Conservation (phyloP, 768 basidiomycete species). For the Lyophyllum shimeji region DNA sequence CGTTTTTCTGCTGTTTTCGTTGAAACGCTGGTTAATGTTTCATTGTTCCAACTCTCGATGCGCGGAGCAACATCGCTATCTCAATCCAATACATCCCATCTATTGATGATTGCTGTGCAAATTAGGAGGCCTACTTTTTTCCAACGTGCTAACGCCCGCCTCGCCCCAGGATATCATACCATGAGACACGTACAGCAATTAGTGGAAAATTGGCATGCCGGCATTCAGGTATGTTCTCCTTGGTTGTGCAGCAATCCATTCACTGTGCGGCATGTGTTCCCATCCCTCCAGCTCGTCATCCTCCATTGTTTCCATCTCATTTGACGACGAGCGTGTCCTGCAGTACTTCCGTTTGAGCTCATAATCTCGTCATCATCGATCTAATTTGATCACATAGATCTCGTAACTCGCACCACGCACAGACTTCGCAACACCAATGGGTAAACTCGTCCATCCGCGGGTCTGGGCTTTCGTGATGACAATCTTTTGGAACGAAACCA, state of each 20-base stretch:
- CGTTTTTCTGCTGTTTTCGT: constrained; percentile 5
- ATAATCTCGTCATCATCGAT: neutral
- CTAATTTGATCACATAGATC: neutral
- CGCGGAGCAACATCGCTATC: neutral
- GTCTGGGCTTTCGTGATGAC: too few relatives aligned
- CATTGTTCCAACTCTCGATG: constrained; percentile 2
- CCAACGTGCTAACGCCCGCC: neutral
- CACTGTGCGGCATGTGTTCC: neutral
- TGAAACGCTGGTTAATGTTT: constrained; percentile 11
- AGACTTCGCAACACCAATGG: neutral
- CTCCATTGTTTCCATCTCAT: neutral
- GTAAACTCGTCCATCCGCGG: neutral
- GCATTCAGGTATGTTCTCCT: neutral
- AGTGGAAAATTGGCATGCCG: too few relatives aligned
- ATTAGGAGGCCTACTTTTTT: neutral
- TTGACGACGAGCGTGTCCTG: neutral
- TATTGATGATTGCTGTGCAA: neutral
- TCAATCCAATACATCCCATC: neutral
- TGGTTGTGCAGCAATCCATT: neutral
- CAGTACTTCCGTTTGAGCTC: neutral
- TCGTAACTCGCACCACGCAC: too few relatives aligned
- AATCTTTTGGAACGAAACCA: too few relatives aligned
- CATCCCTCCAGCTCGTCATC: neutral
- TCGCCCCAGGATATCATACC: neutral
- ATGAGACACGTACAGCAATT: too few relatives aligned